These are phyloP conservation scores for Rhynchospora breviuscula DNA, from an alignment of 176 grass and related monocot species.

Conservation along the genomic window DNA sequence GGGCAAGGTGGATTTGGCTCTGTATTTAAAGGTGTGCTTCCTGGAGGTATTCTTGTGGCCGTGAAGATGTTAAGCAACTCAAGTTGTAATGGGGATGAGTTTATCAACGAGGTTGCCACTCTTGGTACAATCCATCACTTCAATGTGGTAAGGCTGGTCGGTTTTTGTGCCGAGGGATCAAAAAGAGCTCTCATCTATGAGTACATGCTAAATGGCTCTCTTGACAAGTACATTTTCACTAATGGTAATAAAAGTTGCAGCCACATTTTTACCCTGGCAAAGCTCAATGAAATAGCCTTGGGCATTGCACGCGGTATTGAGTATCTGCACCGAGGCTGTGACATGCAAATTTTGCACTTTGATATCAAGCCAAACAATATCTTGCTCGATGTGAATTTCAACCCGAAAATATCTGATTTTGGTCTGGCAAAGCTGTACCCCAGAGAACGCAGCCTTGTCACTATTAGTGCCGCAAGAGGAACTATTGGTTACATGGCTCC, in stretches of 20 bases:
- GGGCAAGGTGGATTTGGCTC: constrained; percentile 53
- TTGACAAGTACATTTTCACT: constrained; percentile 57
- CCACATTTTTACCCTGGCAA: constrained; percentile 17
- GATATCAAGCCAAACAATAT: constrained; percentile 61
- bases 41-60: constrained; percentile 10
- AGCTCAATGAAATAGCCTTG: constrained; percentile 40
- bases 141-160: constrained; percentile 38
- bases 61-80: constrained; percentile 35
- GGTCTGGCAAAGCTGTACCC: constrained; percentile 50
- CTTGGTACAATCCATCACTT: constrained; percentile 45
- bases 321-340: constrained; percentile 45
- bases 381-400: constrained; percentile 33
- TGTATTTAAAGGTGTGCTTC: constrained; percentile 32
- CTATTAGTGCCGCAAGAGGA: constrained; percentile 11
- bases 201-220: constrained; percentile 49
- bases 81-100: constrained; percentile 31
- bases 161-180: constrained; percentile 42
- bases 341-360: constrained; percentile 62
- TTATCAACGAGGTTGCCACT: constrained; percentile 44
- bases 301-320: constrained; percentile 41
- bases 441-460: constrained; percentile 30
- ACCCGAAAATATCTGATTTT: constrained; percentile 46
- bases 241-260: background rate
- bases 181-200: constrained; percentile 46
- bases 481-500: constrained; percentile 47